Base-by-base conservation (phyloP, 2,329 filamentous ascomycete genomes). In the Colletotrichum lentis region DNA sequence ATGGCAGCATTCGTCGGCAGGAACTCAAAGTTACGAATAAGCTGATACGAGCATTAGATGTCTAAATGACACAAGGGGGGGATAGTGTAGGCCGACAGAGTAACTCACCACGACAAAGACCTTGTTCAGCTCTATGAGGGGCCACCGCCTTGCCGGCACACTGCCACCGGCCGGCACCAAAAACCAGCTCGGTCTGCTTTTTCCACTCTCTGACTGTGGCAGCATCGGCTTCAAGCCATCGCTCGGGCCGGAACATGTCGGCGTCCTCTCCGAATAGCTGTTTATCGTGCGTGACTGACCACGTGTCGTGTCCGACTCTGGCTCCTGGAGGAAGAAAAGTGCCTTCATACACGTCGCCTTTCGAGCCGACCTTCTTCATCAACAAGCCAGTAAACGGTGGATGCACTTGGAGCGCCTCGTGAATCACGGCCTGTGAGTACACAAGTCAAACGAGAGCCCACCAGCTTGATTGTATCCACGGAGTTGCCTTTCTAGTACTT, bases 361-460 rank as follows among this genome's bases (percentile, higher is more conserved):
- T 75, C 0, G 72, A 27, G 0, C 84, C 84, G 0, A 86, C 84
- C 24, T 82, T 73, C 1, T 86, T 82, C 73, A 86, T 83, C 7
- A 87, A 75, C 7, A 81, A 72, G 64, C 85, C 78, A 12, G 78
- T 80, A 5, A 86, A 77, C 1, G 78, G 80, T 0, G 85, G 84
- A 66, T 85, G 82, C 14, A 86, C 73, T 4, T 85, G 80, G 70
- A 84, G 75, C 0, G 81, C 79, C 73, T 89, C 86, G 27, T 81
- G 82, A 14, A 88, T 78, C 4, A 85, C 81, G 2, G 85, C 85
- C 50, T 83, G 77, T 16, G 1, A 35, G 20, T 2, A 18, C 3
- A 1, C 1, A 7, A 2, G 37, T 61, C 1, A 53, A 8, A 3
- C 11, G 2, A 8, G 1, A 14, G 12, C 1, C 0, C 5, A 57